Evolutionary conservation across 129 eudicot species (phyloP), one percentile per base, ranked within the genome.

Genomic region (Pulicaria dysenterica): DNA sequence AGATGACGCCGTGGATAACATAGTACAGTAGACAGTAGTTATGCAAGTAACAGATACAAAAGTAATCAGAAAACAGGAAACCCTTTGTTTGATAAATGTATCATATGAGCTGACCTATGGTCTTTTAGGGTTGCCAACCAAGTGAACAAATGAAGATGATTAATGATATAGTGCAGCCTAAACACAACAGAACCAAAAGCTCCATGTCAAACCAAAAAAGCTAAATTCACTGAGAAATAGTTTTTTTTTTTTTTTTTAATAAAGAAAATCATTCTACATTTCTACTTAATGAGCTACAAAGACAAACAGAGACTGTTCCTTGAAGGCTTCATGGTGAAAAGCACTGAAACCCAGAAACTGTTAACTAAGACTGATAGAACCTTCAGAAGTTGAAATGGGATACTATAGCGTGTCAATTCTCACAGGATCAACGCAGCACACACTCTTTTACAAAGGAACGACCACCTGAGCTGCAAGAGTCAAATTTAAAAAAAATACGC

Each of bases 361-460:
- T 66, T 37, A 55, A n/a, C n/a, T n/a, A n/a, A n/a, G n/a, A 80
- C 45, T 65, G 37, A 31, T 39, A 51, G 53, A 16, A 13, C 66
- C 62, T 15, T 14, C 80, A 51, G 41, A 48, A 16, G 40, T 31
- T 19, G 39, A 16, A 39, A 64, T 54, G 73, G 37, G 49, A 17
- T 64, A 46, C 38, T 37, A 51, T 11, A 31, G 44, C 31, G 31
- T 53, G 69, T 37, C 70, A 49, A 19, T 37, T 24, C 41, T 9
- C 51, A 59, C 59, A 49, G 14, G 10, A 61, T 83, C 78, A 90
- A 74, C 97, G 94, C 79, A 91, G 60, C 14, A 91, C 91, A 0
- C 87, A 81, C 69, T 91, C 91, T 73, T 91, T 91, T 56, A 91
- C 97, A 53, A 91, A 85, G 7, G 91, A 79, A n/a, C 91, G 91